phyloP scores from a whole-genome alignment of 352 stramenopile genomes.

The Pythium vanterpoolii region DNA sequence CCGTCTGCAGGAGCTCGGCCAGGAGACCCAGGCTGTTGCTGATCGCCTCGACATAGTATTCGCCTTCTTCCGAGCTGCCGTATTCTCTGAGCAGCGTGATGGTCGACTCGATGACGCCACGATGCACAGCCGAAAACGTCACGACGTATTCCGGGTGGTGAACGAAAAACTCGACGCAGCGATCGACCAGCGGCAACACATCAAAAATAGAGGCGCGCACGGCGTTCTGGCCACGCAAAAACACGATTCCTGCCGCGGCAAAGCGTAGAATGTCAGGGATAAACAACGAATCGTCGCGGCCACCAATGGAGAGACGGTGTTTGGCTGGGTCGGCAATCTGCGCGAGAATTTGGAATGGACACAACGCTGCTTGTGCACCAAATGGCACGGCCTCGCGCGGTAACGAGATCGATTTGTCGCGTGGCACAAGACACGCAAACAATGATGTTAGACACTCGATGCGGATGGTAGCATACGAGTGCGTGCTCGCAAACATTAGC shows the following conservation, averaged over 20 bases:
- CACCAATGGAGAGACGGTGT: conserved; percentile 16
- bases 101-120: conserved; percentile 18
- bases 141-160: conserved; percentile 15
- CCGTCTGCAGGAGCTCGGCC: conserved; percentile 8
- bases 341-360: conserved; percentile 18
- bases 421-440: conserved; percentile 13
- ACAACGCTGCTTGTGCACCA: conserved; percentile 17
- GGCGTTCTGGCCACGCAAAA: conserved; percentile 6
- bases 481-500: conserved; percentile 19
- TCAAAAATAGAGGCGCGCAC: conserved; percentile 12
- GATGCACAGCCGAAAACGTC: conserved; percentile 17
- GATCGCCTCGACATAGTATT: conserved; percentile 19
- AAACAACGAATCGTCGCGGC: conserved; percentile 16
- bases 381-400: conserved; percentile 1
- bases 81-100: conserved; percentile 5
- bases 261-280: conserved; percentile 16
- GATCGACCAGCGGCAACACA: conserved; percentile 16
- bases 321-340: conserved; percentile 21
- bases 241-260: conserved; percentile 21
- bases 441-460: conserved; percentile 18
- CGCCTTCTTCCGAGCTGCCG: conserved; percentile 16
- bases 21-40: conserved; percentile 7
- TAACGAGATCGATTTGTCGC: neutral
- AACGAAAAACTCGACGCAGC: conserved; percentile 19
- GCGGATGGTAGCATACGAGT: conserved; percentile 14